A percentile compares a stretch with the other conserved stretches of the same genome.
Evolutionary conservation across 2,329 filamentous ascomycete species (phyloP).

Genomic region (Phaeophleospora eucalypticola): DNA sequence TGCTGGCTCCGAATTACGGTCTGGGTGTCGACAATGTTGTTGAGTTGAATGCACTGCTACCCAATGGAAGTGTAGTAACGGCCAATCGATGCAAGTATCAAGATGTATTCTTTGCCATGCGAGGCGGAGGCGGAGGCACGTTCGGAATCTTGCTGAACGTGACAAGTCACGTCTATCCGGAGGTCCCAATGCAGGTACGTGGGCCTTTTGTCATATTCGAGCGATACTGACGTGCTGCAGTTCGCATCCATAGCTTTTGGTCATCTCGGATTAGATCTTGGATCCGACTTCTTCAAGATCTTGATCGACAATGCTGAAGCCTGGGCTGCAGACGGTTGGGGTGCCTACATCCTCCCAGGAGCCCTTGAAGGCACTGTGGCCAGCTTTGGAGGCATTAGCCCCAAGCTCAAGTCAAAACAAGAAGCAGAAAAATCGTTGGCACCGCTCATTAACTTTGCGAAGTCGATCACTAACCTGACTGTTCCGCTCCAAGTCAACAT

Average conservation of each 20-base stretch:
- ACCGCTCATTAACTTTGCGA: not conserved
- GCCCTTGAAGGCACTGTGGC: not conserved
- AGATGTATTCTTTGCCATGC: slow-evolving; percentile 52
- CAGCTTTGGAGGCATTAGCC: slow-evolving; percentile 1
- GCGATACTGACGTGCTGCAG: not conserved
- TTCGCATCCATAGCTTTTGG: not conserved
- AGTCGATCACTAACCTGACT: not conserved
- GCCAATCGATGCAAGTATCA: slow-evolving; percentile 39
- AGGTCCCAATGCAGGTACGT: slow-evolving; percentile 3
- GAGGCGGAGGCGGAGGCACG: slow-evolving; percentile 51
- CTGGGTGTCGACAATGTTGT: slow-evolving; percentile 25
- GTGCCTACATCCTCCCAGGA: slow-evolving; percentile 1
- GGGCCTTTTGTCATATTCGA: not conserved
- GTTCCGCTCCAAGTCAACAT: not conserved
- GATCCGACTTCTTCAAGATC: not conserved
- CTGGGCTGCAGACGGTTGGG: slow-evolving; percentile 4
- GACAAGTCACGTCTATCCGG: slow-evolving; percentile 7
- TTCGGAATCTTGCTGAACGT: slow-evolving; percentile 25
- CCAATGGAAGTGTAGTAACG: slow-evolving; percentile 22
- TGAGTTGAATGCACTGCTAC: slow-evolving; percentile 16
- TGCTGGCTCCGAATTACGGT: slow-evolving; percentile 19
- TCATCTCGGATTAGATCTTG: not conserved
- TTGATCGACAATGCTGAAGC: slow-evolving; percentile 1
- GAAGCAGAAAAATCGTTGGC: not conserved
- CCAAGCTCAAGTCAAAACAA: not conserved